Base-by-base conservation (phyloP, 2,329 filamentous ascomycete species). In the Penicillium sp. region DNA sequence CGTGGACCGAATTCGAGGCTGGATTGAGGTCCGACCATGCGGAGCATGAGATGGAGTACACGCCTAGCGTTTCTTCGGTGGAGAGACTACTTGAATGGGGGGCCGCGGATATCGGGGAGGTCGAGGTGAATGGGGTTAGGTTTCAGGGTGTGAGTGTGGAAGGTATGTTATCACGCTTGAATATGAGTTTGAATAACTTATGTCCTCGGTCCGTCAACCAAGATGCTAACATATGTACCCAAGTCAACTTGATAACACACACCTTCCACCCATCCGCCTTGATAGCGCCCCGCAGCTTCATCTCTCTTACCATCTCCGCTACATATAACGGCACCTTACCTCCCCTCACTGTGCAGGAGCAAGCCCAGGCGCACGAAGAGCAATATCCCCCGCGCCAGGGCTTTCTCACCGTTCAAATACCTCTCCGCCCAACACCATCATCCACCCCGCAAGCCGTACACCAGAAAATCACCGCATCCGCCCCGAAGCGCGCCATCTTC, bases 1-100 rank as follows among this genome's bases (percentile, higher is more conserved):
- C 70, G 5, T 78, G 73, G 67, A 54, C 64, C 2, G 77, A 80
- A 59, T 79, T 79, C 50, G 66, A 73, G 55, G 63, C 61, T 14
- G 74, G 76, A 0, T 56, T 79, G 45, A 70, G 73, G 34, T 67
- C 73, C 10, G 63, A 77, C 17, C 78, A 79, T 64, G 74, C 75
- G 6, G 67, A 72, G 58, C 71, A 79, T 63, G 78, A 79, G 60
- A 70, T 71, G 71, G 73, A 72, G 35, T 80, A 79, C 63, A 79
- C 76, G 34, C 75, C 75, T 5, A 77, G 68, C 47, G 70, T 77
- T 8, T 68, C 65, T 2, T 52, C 64, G 4, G 67, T 75, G 11
- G 69, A 74, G 53, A 58, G 58, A 31, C 48, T 76, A 34, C 31
- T 75, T 48, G 59, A 71, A 20, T 76, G 74, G 74, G 56, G 63